These are phyloP conservation scores for Cadophora luteo-olivacea DNA, from an alignment of 2,329 filamentous ascomycete species.

Conservation along the genomic window DNA sequence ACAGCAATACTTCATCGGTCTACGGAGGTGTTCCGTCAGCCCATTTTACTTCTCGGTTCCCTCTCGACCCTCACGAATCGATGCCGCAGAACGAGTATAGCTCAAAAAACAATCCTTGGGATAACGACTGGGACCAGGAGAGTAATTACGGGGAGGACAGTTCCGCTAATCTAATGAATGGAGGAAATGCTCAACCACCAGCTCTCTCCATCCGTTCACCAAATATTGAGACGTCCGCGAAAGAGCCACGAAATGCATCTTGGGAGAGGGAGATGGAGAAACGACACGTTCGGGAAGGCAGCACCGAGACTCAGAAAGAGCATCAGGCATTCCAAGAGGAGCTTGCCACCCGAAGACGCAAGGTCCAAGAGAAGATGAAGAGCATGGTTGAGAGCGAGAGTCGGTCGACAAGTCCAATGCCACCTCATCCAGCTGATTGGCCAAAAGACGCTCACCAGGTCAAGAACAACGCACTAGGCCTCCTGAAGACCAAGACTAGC, in stretches of 20 bases:
- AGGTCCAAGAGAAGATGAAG: constrained; percentile 76
- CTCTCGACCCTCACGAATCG: constrained; percentile 44
- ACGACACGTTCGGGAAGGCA: constrained; percentile 54
- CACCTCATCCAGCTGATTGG: constrained; percentile 43
- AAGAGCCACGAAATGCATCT: constrained; percentile 29
- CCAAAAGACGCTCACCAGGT: constrained; percentile 42
- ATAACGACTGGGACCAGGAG: constrained; percentile 43
- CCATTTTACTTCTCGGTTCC: constrained; percentile 50
- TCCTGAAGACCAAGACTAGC: constrained; percentile 72
- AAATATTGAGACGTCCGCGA: constrained; percentile 22
- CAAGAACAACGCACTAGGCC: constrained; percentile 64
- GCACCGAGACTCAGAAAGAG: constrained; percentile 59
- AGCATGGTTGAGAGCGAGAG: constrained; percentile 70
- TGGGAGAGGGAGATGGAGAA: constrained; percentile 42
- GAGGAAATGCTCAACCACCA: constrained; percentile 27
- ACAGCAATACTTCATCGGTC: constrained; percentile 83
- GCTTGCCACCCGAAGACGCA: constrained; percentile 71
- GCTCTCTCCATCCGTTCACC: constrained; percentile 30
- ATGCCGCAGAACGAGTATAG: constrained; percentile 44
- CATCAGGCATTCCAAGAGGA: constrained; percentile 76
- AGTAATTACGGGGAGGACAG: constrained; percentile 31
- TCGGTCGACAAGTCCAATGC: constrained; percentile 46
- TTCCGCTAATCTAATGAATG: constrained; percentile 20
- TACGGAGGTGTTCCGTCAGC: constrained; percentile 60
- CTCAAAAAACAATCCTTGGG: constrained; percentile 54